These are phyloP conservation scores for Backusella mclennaniae DNA, from an alignment of 192 early-diverging fungal species.

Conservation along the genomic window DNA sequence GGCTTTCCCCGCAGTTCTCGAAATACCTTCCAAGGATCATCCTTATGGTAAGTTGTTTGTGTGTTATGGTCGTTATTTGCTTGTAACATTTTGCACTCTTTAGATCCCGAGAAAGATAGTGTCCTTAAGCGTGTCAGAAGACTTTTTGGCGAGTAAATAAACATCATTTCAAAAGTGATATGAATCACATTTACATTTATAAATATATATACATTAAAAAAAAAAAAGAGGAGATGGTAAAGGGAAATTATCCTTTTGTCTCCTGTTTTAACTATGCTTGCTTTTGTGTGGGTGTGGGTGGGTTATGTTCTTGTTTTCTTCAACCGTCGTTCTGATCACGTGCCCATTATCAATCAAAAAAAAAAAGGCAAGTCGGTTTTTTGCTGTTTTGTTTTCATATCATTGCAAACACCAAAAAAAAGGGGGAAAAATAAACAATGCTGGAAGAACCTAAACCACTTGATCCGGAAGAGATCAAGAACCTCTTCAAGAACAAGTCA, in stretches of 20 bases:
- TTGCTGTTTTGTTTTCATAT: too few relatives aligned
- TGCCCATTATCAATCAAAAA: background rate
- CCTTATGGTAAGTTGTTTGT: slow-evolving; percentile 74
- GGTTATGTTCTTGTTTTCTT: background rate
- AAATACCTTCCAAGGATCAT: slow-evolving; percentile 99
- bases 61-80: background rate
- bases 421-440: background rate
- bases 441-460: background rate
- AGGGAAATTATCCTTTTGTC: background rate
- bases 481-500: background rate
- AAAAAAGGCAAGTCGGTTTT: background rate
- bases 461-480: background rate
- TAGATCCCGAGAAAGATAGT: slow-evolving; percentile 75
- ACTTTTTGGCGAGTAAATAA: slow-evolving; percentile 73
- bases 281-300: background rate
- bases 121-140: slow-evolving; percentile 81
- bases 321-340: background rate
- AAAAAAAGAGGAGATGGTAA: background rate
- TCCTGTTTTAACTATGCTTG: background rate
- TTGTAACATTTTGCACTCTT: background rate
- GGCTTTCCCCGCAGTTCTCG: slow-evolving; percentile 96
- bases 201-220: background rate
- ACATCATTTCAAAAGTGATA: background rate
- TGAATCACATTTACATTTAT: background rate
- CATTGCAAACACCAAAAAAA: background rate